Evolutionary conservation across 2,329 filamentous ascomycete species (phyloP).

Genomic region (Ilyonectria sp.): DNA sequence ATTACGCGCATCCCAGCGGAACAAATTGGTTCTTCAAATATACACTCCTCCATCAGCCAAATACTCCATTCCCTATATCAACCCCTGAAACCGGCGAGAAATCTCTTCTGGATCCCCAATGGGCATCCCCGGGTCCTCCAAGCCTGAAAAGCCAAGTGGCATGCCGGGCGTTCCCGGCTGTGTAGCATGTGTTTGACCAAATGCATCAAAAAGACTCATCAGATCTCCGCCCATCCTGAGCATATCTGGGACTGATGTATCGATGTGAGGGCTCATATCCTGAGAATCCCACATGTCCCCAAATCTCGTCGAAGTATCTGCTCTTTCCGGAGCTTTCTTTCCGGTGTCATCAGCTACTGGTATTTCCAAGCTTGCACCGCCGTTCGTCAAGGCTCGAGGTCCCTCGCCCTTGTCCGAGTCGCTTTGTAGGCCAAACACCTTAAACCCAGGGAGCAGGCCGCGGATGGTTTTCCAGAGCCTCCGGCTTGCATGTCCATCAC

Average conservation of each 20-base stretch:
- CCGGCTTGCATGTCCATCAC: conserved; percentile 50
- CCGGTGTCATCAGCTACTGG: not conserved
- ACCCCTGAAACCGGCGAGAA: conserved; percentile 51
- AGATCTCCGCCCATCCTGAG: conserved; percentile 54
- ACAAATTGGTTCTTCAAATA: not conserved
- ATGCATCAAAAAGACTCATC: conserved; percentile 54
- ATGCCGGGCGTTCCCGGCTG: conserved; percentile 26
- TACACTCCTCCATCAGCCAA: not conserved
- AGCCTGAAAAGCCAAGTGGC: conserved; percentile 28
- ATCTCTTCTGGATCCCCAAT: conserved; percentile 44
- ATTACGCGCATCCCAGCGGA: not conserved
- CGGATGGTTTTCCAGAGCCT: conserved; percentile 56
- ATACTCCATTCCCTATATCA: conserved; percentile 39
- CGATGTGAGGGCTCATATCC: not conserved
- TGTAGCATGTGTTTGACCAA: conserved; percentile 46
- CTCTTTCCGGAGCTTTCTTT: conserved; percentile 4
- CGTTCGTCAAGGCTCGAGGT: not conserved
- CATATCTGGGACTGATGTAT: conserved; percentile 49
- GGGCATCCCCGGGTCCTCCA: conserved; percentile 33
- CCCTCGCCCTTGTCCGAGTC: conserved; percentile 26
- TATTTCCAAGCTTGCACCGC: not conserved
- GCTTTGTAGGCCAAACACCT: conserved; percentile 44
- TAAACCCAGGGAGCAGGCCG: conserved; percentile 51
- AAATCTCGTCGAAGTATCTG: conserved; percentile 1
- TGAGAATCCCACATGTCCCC: conserved; percentile 18